These are phyloP conservation scores for Xylariaceae sp. DNA, from an alignment of 2,329 filamentous ascomycete species.

Conservation along the genomic window DNA sequence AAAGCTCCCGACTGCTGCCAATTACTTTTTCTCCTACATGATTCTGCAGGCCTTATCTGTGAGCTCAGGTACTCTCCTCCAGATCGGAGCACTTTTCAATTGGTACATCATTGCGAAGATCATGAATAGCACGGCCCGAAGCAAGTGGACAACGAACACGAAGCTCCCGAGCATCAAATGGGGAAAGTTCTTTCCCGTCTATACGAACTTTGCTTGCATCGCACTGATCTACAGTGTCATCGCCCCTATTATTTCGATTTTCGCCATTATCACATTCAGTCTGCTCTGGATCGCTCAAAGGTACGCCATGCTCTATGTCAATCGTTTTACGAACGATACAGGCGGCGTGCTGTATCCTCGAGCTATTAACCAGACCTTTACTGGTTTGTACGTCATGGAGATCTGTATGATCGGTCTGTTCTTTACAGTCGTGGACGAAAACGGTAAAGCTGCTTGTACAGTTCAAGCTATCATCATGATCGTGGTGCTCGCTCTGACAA, in stretches of 20 bases:
- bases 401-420: slow-evolving; percentile 86
- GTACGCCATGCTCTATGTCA: slow-evolving; percentile 97
- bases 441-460: slow-evolving; percentile 54
- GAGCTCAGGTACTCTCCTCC: slow-evolving; percentile 82
- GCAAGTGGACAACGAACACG: slow-evolving; percentile 85
- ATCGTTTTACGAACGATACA: slow-evolving; percentile 82
- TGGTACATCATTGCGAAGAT: slow-evolving; percentile 82
- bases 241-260: slow-evolving; percentile 84
- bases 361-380: slow-evolving; percentile 94
- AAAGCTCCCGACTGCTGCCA: slow-evolving; percentile 80
- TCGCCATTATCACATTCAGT: slow-evolving; percentile 87
- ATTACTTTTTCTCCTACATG: slow-evolving; percentile 99
- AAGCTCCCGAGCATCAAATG: slow-evolving; percentile 73
- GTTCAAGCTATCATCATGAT: slow-evolving; percentile 85
- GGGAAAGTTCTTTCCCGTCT: slow-evolving; percentile 93
- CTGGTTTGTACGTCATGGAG: slow-evolving; percentile 92
- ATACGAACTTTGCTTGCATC: slow-evolving; percentile 95
- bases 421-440: slow-evolving; percentile 64
- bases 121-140: slow-evolving; percentile 72
- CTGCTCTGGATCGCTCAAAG: slow-evolving; percentile 92
- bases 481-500: slow-evolving; percentile 64
- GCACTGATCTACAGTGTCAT: slow-evolving; percentile 85
- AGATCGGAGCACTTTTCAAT: slow-evolving; percentile 70
- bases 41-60: slow-evolving; percentile 88
- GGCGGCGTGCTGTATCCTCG: slow-evolving; percentile 88